Evolutionary conservation across 257 asterid genomes (phyloP), one percentile per base, ranked within the genome.

Genomic region (Echites panduratus): DNA sequence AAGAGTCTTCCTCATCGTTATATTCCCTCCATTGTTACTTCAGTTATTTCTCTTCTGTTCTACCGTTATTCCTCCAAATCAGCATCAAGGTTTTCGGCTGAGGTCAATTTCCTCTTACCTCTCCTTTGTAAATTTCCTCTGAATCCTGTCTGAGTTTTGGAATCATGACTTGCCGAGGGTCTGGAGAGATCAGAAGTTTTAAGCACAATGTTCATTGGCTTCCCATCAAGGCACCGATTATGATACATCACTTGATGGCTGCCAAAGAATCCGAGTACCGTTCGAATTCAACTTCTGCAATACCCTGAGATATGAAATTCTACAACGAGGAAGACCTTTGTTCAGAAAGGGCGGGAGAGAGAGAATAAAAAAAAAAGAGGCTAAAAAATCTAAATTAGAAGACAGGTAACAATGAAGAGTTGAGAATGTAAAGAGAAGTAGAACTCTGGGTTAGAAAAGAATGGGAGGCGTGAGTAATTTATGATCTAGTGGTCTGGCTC

Each of bases 11-110:
- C n/a, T n/a, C n/a, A n/a, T n/a, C n/a, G n/a, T n/a, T n/a, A n/a
- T n/a, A n/a, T n/a, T n/a, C n/a, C n/a, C n/a, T n/a, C n/a, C n/a
- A n/a, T n/a, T n/a, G n/a, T n/a, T n/a, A n/a, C n/a, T n/a, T n/a
- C n/a, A n/a, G n/a, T n/a, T n/a, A n/a, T n/a, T n/a, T n/a, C n/a
- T n/a, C n/a, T n/a, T n/a, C n/a, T n/a, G n/a, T n/a, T n/a, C n/a
- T n/a, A n/a, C n/a, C n/a, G n/a, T n/a, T 93, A 90, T 80, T 84
- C 85, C 52, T 89, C 96, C 63, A 90, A 70, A 72, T 90, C 98
- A 56, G 92, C 95, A 79, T 90, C 96, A 4, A 90, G 92, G 72
- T 85, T 92, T 35, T 88, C 92, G 27, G 89, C 89, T 19, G 97
- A 87, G 70, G 86, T 77, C 78, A 78, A 87, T 68, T 80, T 85